Conservation (phyloP, 768 basidiomycete species). For the Mrakia blollopis region DNA sequence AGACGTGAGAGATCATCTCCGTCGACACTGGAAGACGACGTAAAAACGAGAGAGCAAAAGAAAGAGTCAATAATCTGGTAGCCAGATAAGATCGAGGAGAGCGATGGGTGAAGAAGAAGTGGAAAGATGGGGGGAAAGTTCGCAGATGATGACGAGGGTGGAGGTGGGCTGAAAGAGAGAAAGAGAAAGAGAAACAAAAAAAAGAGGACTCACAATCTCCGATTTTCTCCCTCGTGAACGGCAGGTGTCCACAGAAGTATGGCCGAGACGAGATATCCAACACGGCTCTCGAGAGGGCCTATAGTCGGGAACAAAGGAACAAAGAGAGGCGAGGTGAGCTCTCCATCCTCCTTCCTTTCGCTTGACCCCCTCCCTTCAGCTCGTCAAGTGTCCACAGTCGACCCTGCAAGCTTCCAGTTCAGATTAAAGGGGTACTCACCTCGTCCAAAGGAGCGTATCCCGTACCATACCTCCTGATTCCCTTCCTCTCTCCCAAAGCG, state of each 20-base stretch:
- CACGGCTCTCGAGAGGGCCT: constrained; percentile 93
- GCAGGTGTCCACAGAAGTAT: constrained; percentile 84
- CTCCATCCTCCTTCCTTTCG: background rate
- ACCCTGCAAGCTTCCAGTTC: too few species aligned
- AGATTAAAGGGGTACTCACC: constrained; percentile 51
- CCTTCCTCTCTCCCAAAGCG: constrained; percentile 88
- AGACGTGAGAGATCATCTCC: constrained; percentile 97
- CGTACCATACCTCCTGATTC: constrained; percentile 90
- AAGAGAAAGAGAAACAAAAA: background rate
- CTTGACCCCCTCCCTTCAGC: constrained; percentile 62
- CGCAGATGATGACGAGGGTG: background rate
- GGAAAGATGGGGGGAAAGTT: background rate
- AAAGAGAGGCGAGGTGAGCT: background rate
- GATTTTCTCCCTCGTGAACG: constrained; percentile 46
- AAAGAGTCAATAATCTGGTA: too few species aligned
- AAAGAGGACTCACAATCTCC: constrained; percentile 51
- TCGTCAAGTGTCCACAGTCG: constrained; percentile 54
- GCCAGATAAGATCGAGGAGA: too few species aligned
- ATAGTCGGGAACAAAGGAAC: constrained; percentile 5
- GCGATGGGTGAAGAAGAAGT: background rate
- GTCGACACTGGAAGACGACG: constrained; percentile 50
- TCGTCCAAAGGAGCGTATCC: constrained; percentile 97
- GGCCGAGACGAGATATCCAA: constrained; percentile 98
- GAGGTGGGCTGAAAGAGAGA: background rate
- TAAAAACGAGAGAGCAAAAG: background rate